Evolutionary conservation across 2,329 filamentous ascomycete genomes (phyloP).

Genomic region (Nigrospora osmanthi): DNA sequence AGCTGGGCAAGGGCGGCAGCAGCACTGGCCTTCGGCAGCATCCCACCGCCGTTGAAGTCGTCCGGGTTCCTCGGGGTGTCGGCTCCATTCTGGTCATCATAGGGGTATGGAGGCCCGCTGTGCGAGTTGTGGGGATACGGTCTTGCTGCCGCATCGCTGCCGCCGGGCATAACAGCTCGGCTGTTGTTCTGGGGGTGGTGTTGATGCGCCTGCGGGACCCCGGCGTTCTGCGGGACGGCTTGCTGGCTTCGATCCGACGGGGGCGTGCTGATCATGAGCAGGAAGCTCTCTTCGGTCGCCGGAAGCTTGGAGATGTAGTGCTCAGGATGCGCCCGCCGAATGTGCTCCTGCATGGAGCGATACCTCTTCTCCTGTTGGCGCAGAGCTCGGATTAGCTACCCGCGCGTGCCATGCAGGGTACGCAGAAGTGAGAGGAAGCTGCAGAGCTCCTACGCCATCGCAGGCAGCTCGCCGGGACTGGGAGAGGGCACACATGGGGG

Average conservation of each 20-base stretch:
- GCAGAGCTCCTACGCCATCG: too few relatives aligned
- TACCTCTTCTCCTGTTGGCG: constrained; percentile 76
- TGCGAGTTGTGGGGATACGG: constrained; percentile 53
- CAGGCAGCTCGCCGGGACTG: too few relatives aligned
- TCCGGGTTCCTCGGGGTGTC: constrained; percentile 62
- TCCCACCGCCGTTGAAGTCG: constrained; percentile 56
- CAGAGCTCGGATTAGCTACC: constrained; percentile 12
- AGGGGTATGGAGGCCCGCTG: constrained; percentile 38
- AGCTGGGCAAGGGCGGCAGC: constrained; percentile 84
- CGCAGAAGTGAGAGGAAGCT: too few relatives aligned
- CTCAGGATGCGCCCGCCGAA: constrained; percentile 91
- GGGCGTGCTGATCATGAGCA: constrained; percentile 89
- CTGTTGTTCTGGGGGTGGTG: constrained; percentile 7
- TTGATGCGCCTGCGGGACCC: constrained; percentile 27
- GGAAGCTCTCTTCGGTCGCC: constrained; percentile 95
- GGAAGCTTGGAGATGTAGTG: constrained; percentile 97
- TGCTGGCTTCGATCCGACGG: constrained; percentile 57
- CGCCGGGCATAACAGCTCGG: not conserved
- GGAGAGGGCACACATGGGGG: too few relatives aligned
- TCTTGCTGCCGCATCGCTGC: constrained; percentile 15
- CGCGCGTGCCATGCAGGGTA: too few relatives aligned
- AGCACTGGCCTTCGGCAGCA: constrained; percentile 64
- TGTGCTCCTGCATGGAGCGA: constrained; percentile 99
- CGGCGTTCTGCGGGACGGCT: too few relatives aligned
- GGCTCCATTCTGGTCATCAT: constrained; percentile 52